Conservation (phyloP, 192 early-diverging fungal genomes). For the Linnemannia exigua region DNA sequence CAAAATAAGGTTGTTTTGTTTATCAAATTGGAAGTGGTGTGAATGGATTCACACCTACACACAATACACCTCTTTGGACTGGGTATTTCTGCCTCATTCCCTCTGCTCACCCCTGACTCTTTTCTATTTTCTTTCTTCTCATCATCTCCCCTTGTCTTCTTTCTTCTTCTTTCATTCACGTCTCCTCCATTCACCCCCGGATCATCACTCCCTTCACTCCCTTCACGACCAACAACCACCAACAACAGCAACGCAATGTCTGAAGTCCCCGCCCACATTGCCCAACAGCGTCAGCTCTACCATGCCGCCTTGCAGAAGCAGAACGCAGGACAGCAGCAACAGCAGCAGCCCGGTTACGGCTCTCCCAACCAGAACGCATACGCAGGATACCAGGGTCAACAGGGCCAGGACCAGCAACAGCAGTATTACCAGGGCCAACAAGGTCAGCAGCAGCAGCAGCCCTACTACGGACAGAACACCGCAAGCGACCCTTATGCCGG, state of each 20-base stretch:
- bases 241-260: constrained; percentile 37
- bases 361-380: neutral
- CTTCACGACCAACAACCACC: neutral
- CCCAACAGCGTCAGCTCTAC: constrained; percentile 55
- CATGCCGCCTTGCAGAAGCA: constrained; percentile 54
- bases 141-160: neutral
- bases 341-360: constrained; percentile 9
- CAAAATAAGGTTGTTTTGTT: too few species aligned
- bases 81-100: neutral
- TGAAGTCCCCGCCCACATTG: constrained; percentile 53
- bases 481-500: constrained; percentile 24
- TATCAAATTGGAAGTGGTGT: too few species aligned
- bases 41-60: too few species aligned
- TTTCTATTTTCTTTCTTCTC: neutral
- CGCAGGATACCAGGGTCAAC: constrained; percentile 26
- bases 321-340: constrained; percentile 44
- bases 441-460: constrained; percentile 40
- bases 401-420: constrained; percentile 29
- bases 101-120: neutral
- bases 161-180: neutral
- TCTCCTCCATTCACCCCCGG: neutral
- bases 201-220: neutral
- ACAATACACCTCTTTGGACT: neutral
- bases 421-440: constrained; percentile 44
- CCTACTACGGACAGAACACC: constrained; percentile 31